Conservation (phyloP, 192 early-diverging fungal species). For the Lobosporangium transversale region DNA sequence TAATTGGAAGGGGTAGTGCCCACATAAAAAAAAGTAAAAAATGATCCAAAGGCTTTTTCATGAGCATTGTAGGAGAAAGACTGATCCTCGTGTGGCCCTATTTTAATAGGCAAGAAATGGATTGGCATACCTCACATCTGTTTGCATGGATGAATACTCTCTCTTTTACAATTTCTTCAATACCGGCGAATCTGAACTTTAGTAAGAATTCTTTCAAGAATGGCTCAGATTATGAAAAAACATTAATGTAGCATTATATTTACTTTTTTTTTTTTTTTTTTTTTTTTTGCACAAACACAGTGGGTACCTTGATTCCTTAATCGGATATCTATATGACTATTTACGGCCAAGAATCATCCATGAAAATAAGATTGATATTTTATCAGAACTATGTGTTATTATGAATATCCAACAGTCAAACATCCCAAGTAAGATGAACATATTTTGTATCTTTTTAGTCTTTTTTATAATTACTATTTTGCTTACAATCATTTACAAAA, state of each 20-base stretch:
- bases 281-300: too few relatives aligned
- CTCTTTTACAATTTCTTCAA: slow-evolving; percentile 86
- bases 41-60: too few relatives aligned
- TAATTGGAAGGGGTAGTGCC: too few relatives aligned
- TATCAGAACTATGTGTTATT: slow-evolving; percentile 85
- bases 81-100: too few relatives aligned
- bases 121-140: slow-evolving; percentile 84
- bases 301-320: slow-evolving; percentile 78
- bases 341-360: slow-evolving; percentile 90
- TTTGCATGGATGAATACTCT: slow-evolving; percentile 85
- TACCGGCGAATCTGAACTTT: slow-evolving; percentile 75
- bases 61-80: too few relatives aligned
- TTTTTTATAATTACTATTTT: background rate
- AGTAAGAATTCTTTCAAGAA: slow-evolving; percentile 60
- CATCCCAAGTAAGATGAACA: slow-evolving; percentile 34
- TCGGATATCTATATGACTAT: slow-evolving; percentile 82
- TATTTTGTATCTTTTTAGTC: background rate
- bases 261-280: background rate
- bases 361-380: slow-evolving; percentile 79
- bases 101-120: slow-evolving; percentile 76
- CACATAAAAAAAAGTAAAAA: too few relatives aligned
- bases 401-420: slow-evolving; percentile 68
- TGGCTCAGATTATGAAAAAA: background rate
- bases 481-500: too few relatives aligned
- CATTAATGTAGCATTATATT: background rate